Percentiles rank a stretch among this genome's conserved stretches.
phyloP scores from a whole-genome alignment of 768 basidiomycete genomes.

The Suillus decipiens region DNA sequence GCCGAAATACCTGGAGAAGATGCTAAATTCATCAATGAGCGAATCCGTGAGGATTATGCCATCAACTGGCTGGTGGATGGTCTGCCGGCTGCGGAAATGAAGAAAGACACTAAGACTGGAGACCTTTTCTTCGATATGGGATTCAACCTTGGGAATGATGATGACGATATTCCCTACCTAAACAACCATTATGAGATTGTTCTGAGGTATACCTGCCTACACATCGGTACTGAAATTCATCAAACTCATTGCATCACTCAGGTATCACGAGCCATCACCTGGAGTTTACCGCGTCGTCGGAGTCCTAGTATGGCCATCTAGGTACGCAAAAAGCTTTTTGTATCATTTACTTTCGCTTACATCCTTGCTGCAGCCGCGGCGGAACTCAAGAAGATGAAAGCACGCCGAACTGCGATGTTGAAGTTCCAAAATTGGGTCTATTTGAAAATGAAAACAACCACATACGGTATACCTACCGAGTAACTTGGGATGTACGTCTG shows the following conservation, averaged over 20 bases:
- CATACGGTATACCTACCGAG: constrained; percentile 84
- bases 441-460: constrained; percentile 59
- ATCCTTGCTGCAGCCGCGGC: constrained; percentile 52
- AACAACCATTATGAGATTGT: constrained; percentile 95
- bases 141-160: constrained; percentile 85
- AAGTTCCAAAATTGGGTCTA: constrained; percentile 53
- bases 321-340: constrained; percentile 27
- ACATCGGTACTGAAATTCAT: constrained; percentile 6
- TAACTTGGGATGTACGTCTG: constrained; percentile 77
- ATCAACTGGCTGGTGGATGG: constrained; percentile 96
- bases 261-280: constrained; percentile 77
- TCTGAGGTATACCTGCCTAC: constrained; percentile 50
- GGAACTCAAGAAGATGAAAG: constrained; percentile 49
- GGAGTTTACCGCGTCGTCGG: constrained; percentile 87
- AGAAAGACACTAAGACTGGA: constrained; percentile 72
- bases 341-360: background rate
- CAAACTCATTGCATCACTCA: constrained; percentile 32
- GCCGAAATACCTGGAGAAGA: constrained; percentile 64
- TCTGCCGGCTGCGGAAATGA: constrained; percentile 92
- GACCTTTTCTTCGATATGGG: constrained; percentile 92
- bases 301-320: constrained; percentile 80
- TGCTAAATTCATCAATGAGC: constrained; percentile 87
- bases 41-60: constrained; percentile 90
- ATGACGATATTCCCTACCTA: constrained; percentile 65
- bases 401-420: constrained; percentile 52